Evolutionary conservation across 768 basidiomycete species (phyloP), one percentile per base, ranked within the genome.

Genomic region (Suillus ampliporus): DNA sequence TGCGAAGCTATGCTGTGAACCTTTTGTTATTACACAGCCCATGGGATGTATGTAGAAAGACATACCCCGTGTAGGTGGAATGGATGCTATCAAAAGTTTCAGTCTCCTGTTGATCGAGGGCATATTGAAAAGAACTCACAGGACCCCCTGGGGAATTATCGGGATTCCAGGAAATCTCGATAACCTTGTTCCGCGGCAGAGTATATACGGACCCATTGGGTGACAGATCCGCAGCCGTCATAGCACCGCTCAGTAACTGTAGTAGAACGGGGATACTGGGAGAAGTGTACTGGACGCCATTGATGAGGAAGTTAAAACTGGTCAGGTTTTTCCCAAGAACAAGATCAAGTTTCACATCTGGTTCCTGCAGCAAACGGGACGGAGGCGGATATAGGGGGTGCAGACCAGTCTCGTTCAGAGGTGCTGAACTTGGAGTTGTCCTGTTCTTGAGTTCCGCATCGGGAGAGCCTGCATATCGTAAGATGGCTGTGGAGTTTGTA

Each of bases 221-320:
- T 5, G 79, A 74, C 26, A 85, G 69, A 15, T 73, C 70, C 17
- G 73, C 68, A 0, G 83, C 73, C 3, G 72, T 68, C 9, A 57
- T 56, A 0, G 75, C 67, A 5, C 83, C 83, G 51, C 78, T 82
- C 40, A 84, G 50, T 48, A 81, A 71, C 57, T 85, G 84, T 53
- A 85, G 66, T 7, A 85, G 69, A 2, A 84, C 82, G 2, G 84
- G 84, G 2, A 71, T 69, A 7, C 73, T 70, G 1, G 81, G 82
- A 11, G 78, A 72, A 21, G 53, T 31, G 56, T 79, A 83, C 1
- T 69, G 62, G 10, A 69, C 65, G n/a, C 75, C 76, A 48, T 82
- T 82, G 19, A 79, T 70, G 6, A 50, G 69, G 10, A 50, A 31
- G 48, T 19, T 4, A 17, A 50, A 50, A 58, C 72, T 81, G 4